Evolutionary conservation across 2,329 filamentous ascomycete species (phyloP).

Genomic region (Myriosclerotinia scirpicola): DNA sequence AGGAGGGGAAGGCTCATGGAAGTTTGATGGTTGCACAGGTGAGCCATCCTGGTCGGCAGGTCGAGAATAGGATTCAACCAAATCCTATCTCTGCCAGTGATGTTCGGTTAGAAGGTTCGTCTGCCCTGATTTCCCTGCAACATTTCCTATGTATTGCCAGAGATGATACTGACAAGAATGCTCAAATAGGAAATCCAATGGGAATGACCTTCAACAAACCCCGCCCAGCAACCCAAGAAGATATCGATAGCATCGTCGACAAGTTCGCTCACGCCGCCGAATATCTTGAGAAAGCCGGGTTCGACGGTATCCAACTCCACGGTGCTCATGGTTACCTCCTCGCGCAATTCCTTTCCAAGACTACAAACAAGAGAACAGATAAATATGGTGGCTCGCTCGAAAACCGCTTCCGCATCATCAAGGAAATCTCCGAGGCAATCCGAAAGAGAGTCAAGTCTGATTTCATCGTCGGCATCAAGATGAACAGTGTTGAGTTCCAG

Average conservation of each 20-base stretch:
- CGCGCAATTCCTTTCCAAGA: constrained; percentile 38
- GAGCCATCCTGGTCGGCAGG: constrained; percentile 57
- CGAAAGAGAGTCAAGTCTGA: background rate
- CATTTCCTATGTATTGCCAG: background rate
- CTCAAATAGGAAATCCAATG: constrained; percentile 40
- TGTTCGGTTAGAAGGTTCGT: constrained; percentile 42
- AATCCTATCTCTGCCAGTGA: constrained; percentile 46
- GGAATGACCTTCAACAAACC: constrained; percentile 55
- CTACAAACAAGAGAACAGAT: constrained; percentile 39
- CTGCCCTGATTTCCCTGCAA: background rate
- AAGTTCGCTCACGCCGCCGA: constrained; percentile 62
- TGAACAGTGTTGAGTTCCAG: constrained; percentile 60
- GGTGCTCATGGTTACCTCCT: constrained; percentile 40
- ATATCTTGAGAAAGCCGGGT: constrained; percentile 63
- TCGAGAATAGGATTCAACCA: constrained; percentile 40
- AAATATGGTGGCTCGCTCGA: constrained; percentile 39
- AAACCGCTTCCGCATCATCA: constrained; percentile 46
- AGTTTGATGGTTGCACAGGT: constrained; percentile 60
- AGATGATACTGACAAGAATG: background rate
- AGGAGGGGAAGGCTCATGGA: constrained; percentile 55
- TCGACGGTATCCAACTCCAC: constrained; percentile 47
- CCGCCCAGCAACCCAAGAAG: constrained; percentile 52
- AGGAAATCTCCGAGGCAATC: background rate
- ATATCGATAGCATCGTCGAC: constrained; percentile 58
- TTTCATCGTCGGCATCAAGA: constrained; percentile 55